Evolutionary conservation across 768 basidiomycete genomes (phyloP).

Genomic region (Boletus reticulatus): DNA sequence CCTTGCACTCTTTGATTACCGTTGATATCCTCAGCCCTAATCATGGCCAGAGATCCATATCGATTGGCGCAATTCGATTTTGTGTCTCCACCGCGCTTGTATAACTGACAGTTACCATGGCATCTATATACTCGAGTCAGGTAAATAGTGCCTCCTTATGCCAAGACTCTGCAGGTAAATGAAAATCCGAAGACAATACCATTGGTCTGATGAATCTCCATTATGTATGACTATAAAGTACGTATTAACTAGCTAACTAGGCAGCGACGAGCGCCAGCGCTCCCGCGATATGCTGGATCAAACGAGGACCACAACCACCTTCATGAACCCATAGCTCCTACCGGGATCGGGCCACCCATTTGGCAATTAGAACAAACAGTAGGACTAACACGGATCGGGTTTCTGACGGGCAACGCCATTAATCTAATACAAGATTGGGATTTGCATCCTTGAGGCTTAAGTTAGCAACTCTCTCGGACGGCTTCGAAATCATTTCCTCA

Average conservation of each 20-base stretch:
- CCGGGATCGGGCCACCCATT: constrained; percentile 9
- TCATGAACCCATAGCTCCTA: constrained; percentile 22
- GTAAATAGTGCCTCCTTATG: background rate
- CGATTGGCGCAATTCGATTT: background rate
- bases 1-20: background rate
- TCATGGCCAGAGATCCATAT: background rate
- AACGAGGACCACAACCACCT: background rate
- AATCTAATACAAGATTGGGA: constrained; percentile 55
- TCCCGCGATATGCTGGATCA: constrained; percentile 9
- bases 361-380: constrained; percentile 39
- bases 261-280: constrained; percentile 22
- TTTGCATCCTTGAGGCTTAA: constrained; percentile 45
- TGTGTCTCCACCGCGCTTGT: too few species aligned
- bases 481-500: constrained; percentile 23
- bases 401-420: constrained; percentile 66
- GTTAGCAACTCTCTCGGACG: constrained; percentile 10
- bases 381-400: constrained; percentile 70
- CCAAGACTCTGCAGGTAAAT: background rate
- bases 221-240: constrained; percentile 25
- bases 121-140: background rate
- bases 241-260: constrained; percentile 14
- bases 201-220: constrained; percentile 7
- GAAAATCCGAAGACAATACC: background rate
- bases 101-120: too few species aligned
- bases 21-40: background rate